Evolutionary conservation across 2,329 filamentous ascomycete species (phyloP), one percentile per base, ranked within the genome.

Genomic region (Mariannaea elegans): DNA sequence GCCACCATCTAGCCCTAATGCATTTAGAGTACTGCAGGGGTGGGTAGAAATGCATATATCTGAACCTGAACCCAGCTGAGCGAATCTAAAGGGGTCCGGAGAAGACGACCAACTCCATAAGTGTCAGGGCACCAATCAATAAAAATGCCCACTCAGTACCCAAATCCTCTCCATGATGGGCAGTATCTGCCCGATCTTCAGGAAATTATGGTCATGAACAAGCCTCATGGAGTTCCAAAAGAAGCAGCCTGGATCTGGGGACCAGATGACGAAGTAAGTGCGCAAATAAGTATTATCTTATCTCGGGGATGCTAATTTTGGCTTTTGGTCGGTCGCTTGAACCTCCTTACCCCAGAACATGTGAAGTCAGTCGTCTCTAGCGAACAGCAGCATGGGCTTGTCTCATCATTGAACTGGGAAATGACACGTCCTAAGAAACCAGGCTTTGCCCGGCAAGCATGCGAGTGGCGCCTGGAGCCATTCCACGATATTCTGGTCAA

Each of bases 161-260:
- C n/a, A n/a, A n/a, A n/a, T n/a, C n/a, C n/a, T n/a, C n/a, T n/a
- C n/a, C n/a, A n/a, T n/a, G n/a, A n/a, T n/a, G n/a, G n/a, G n/a
- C n/a, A n/a, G n/a, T n/a, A n/a, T n/a, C n/a, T n/a, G n/a, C n/a
- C n/a, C n/a, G n/a, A n/a, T n/a, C n/a, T n/a, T n/a, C n/a, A n/a
- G n/a, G n/a, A n/a, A n/a, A n/a, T n/a, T n/a, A n/a, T n/a, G n/a
- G n/a, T n/a, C n/a, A n/a, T n/a, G n/a, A n/a, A n/a, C n/a, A n/a
- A n/a, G n/a, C n/a, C n/a, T n/a, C n/a, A n/a, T n/a, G 50, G 50
- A 3, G 19, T 34, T 9, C 50, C 50, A n/a, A 31, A 45, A 7
- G 39, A 53, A n/a, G 31, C 50, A 19, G 50, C 50, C 2, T 53
- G 50, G 50, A 42, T 53, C 19, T 53, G 50, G 50, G 50, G 50